Percentiles rank a stretch among this genome's conserved stretches.
Conservation (phyloP, 192 early-diverging fungal genomes). For the Podila horticola region DNA sequence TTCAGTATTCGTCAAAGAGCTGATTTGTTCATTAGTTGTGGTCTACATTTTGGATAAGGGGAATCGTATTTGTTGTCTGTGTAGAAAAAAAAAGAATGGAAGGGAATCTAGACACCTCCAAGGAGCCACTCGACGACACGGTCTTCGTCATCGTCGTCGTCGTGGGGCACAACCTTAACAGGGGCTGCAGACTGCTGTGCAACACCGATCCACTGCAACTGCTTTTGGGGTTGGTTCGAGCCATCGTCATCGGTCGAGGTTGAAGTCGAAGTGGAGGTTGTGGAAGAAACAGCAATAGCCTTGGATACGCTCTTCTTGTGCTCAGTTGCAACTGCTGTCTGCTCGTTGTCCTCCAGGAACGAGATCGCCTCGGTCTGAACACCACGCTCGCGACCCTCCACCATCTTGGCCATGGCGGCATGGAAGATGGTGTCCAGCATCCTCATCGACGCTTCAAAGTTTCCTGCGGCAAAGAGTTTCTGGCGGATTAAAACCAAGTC, state of each 20-base stretch:
- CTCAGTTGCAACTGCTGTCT: background rate
- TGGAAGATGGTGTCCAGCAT: constrained; percentile 52
- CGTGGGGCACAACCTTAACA: constrained; percentile 4
- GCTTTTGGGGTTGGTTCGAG: constrained; percentile 15
- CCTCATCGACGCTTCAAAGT: constrained; percentile 50
- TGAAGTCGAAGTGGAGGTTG: constrained; percentile 4
- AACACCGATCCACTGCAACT: constrained; percentile 30
- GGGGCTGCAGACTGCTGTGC: background rate
- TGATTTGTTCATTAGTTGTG: background rate
- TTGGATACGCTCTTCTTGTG: background rate
- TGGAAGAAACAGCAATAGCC: constrained; percentile 8
- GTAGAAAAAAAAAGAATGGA: background rate
- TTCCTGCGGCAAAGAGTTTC: constrained; percentile 50
- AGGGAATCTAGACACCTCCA: constrained; percentile 18
- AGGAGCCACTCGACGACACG: constrained; percentile 51
- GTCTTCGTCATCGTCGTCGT: constrained; percentile 50
- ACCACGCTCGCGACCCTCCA: constrained; percentile 49
- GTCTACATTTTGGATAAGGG: background rate
- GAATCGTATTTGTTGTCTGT: background rate
- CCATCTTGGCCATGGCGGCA: constrained; percentile 53
- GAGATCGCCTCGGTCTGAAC: constrained; percentile 38
- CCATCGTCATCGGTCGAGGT: constrained; percentile 3
- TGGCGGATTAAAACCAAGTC: constrained; percentile 50
- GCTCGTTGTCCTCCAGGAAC: constrained; percentile 6
- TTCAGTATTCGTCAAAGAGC: background rate